phyloP scores from a whole-genome alignment of 2,329 filamentous ascomycete genomes.

The Aureobasidium namibiae region DNA sequence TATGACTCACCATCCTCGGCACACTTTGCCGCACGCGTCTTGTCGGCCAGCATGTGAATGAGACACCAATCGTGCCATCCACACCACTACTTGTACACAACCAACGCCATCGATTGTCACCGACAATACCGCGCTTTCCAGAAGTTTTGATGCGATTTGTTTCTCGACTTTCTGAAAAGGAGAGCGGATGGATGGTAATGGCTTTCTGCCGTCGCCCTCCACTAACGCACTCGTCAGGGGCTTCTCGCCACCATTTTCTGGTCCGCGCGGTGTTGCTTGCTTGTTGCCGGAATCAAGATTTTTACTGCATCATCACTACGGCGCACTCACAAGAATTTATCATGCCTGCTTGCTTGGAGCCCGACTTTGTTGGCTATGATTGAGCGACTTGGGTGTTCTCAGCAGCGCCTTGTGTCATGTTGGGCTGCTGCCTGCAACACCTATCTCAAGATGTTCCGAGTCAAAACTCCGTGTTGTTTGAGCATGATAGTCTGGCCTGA shows the following conservation, averaged over 20 bases:
- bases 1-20: constrained; percentile 9
- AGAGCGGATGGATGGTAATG: neutral
- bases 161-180: neutral
- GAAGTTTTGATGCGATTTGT: neutral
- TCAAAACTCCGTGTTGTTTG: neutral
- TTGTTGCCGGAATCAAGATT: constrained; percentile 7
- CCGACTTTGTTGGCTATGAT: neutral
- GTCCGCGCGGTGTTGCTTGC: constrained; percentile 9
- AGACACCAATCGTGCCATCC: constrained; percentile 5
- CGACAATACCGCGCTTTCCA: neutral
- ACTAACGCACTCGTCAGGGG: constrained; percentile 9
- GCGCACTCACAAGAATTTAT: neutral
- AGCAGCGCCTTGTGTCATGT: neutral
- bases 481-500: neutral
- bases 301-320: neutral
- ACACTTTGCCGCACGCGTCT: constrained; percentile 6
- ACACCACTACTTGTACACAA: neutral
- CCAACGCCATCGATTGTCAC: neutral
- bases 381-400: neutral
- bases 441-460: neutral
- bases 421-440: neutral
- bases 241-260: constrained; percentile 5
- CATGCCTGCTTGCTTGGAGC: neutral
- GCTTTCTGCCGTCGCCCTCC: neutral
- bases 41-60: constrained; percentile 5